A percentile compares a stretch with the other conserved stretches of the same genome.
These are phyloP conservation scores for Phytophthora colocasiae DNA, from an alignment of 352 stramenopile genomes.

Conservation along the genomic window DNA sequence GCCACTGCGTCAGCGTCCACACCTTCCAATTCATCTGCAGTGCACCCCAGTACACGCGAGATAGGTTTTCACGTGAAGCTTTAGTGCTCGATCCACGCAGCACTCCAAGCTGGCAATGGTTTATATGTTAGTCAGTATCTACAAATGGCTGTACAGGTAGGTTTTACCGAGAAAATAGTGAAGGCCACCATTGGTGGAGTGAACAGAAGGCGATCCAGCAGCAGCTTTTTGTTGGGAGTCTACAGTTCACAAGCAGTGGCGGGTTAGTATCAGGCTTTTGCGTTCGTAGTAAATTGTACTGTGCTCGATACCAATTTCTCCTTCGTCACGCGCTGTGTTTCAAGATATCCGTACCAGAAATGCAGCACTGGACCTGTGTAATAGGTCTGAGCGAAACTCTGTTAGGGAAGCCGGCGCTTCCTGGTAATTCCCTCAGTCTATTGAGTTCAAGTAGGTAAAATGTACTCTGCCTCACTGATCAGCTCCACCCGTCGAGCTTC, in stretches of 20 bases:
- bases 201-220: constrained; percentile 71
- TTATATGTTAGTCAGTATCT: constrained; percentile 10
- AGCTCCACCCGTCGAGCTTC: too few relatives aligned
- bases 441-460: too few relatives aligned
- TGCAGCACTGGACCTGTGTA: constrained; percentile 61
- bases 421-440: too few relatives aligned
- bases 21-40: constrained; percentile 79
- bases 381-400: too few relatives aligned
- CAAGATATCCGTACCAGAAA: constrained; percentile 75
- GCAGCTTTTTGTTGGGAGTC: constrained; percentile 80
- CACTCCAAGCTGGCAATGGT: constrained; percentile 52
- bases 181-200: constrained; percentile 74
- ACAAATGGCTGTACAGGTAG: not conserved
- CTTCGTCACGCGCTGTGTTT: constrained; percentile 68
- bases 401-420: too few relatives aligned
- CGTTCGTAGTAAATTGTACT: not conserved
- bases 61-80: constrained; percentile 52
- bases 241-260: constrained; percentile 12
- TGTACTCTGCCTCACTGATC: too few relatives aligned
- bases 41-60: constrained; percentile 54
- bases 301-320: constrained; percentile 56
- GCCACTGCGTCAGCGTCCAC: constrained; percentile 74
- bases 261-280: too few relatives aligned
- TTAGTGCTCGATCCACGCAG: constrained; percentile 61
- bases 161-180: constrained; percentile 66